Base-by-base conservation (phyloP, 2,329 filamentous ascomycete genomes). In the Alternaria brassicae region DNA sequence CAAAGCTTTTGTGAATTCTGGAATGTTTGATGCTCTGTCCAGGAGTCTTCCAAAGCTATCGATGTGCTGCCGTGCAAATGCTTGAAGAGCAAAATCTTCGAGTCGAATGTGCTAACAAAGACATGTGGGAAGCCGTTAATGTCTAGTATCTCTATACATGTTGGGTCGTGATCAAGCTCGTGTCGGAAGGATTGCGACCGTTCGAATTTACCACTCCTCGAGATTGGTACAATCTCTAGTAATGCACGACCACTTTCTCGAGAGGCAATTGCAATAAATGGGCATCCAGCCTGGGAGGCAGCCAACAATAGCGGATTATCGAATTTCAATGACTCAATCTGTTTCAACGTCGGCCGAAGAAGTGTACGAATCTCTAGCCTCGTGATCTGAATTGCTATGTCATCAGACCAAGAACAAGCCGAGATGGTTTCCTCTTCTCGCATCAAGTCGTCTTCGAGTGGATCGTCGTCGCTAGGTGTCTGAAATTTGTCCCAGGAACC, bases 71-170 rank as follows among this genome's bases (percentile, higher is more conserved):
- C 51, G 6, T 41, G 7, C 4, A 61, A 25, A 6, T 63, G 37
- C 55, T 40, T 67, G 32, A 76, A 68, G 1, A 77, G 30, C 3
- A 58, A 40, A 4, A 77, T 53, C 2, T 56, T 63, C 6, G 66
- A 67, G n/a, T 71, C 67, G 12, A 70, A 66, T 2, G 71, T 75
- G 37, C 73, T 73, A 4, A 74, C 67, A 49, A 77, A 68, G 6
- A 76, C 58, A 34, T 72, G 57, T 12, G 62, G 45, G 6, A 34
- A 49, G 2, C 66, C 66, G 13, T 57, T 21, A 9, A 73, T 58
- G 1, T 65, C 53, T 9, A 78, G 49, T 15, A 78, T 62, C 44
- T 77, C 71, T 37, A 78, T 52, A 49, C 75, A 78, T 6, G 76
- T 75, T 17, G 74, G 66, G 37, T 79, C 76, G 25, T 62, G 54